A percentile compares a stretch with the other conserved stretches of the same genome.
Conservation (phyloP, 2,329 filamentous ascomycete species). For the Calonectria crousiana region DNA sequence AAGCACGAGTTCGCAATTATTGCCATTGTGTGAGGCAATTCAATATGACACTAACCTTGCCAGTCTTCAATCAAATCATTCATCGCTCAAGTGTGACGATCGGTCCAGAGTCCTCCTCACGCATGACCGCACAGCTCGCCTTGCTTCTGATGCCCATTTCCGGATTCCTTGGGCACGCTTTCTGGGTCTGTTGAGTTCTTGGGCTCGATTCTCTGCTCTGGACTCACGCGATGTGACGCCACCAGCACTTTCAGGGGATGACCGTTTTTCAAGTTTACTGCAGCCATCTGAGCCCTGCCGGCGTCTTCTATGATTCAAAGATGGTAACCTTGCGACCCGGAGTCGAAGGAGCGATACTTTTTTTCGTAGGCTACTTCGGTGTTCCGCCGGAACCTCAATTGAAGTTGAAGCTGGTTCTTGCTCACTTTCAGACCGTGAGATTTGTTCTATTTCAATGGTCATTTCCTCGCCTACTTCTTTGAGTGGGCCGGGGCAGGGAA, state of each 20-base stretch:
- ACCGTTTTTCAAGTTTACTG: conserved; percentile 15
- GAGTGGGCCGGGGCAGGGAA: conserved; percentile 47
- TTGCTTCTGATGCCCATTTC: conserved; percentile 51
- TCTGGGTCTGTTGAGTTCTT: conserved; percentile 29
- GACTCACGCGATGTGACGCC: conserved; percentile 24
- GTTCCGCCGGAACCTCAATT: not conserved
- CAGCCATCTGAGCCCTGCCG: conserved; percentile 7
- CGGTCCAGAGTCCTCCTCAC: conserved; percentile 50
- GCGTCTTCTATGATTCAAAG: conserved; percentile 26
- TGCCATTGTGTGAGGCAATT: not conserved
- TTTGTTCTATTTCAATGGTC: conserved; percentile 2
- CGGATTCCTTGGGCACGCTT: conserved; percentile 45
- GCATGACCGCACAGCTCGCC: conserved; percentile 48
- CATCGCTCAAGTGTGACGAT: conserved; percentile 36
- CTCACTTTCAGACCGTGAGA: conserved; percentile 22
- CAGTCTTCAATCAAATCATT: conserved; percentile 8
- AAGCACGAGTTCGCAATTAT: not conserved
- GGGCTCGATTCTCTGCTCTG: not conserved
- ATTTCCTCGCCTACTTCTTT: conserved; percentile 25
- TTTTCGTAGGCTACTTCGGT: conserved; percentile 37
- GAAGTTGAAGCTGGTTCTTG: not conserved
- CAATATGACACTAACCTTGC: conserved; percentile 4
- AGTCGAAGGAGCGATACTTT: conserved; percentile 49
- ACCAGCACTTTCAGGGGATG: conserved; percentile 4
- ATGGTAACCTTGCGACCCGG: conserved; percentile 33